Base-by-base conservation (phyloP, 352 stramenopile species). In the Pythium biforme region DNA sequence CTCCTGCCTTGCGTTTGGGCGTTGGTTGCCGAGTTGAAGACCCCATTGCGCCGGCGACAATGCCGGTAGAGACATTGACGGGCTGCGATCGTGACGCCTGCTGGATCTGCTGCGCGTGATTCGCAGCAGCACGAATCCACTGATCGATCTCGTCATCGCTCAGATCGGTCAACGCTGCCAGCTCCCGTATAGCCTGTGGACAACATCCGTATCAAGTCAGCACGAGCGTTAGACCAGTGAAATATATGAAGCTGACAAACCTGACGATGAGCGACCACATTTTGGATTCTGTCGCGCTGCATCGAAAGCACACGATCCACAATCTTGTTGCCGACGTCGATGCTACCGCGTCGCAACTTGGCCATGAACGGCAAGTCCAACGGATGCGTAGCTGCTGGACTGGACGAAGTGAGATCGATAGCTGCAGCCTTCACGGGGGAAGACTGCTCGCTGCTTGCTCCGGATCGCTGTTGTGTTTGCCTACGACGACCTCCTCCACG, bases 61-160 rank as follows among this genome's bases (percentile, higher is more conserved):
- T 39, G 7, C 39, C 33, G 31, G 7, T 33, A 19, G 57, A 52
- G 6, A 72, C 61, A 1, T 49, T 55, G 8, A 70, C 33, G 3
- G 49, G 45, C 15, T 58, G 64, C 5, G 54, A 64, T 23, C 62
- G 69, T 15, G 47, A 47, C 25, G 55, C 41, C 29, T 84, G 76
- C 4, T 58, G 54, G n/a, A 55, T 15, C 11, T 68, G 43, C 33
- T 61, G 47, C 4, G 59, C 50, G 1, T 81, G 62, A 34, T 59
- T 55, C n/a, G 54, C 4, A 4, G 62, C 55, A 1, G 55, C 62
- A 22, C 62, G 62, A 4, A 91, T 73, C 83, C 83, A 93, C 48
- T 86, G 71, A 47, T 93, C 81, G 10, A 91, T 67, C 22, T 91
- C 68, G 8, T 76, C 62, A 17, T 88, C 78, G 3, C 66, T 77